phyloP scores from a whole-genome alignment of 306 rosid species.

The Quercus bicolor region DNA sequence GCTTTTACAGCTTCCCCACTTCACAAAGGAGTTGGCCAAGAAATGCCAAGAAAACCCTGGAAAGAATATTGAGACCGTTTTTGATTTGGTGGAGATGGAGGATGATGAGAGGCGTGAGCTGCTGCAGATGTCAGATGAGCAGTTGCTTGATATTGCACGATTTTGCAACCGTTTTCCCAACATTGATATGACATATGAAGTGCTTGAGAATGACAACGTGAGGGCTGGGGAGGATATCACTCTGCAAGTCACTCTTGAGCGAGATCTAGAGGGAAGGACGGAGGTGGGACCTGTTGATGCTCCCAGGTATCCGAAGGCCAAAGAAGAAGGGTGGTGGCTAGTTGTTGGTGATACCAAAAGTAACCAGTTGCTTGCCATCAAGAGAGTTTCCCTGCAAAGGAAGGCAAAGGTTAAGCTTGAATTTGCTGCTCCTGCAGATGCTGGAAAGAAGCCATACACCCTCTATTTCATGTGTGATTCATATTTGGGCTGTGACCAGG shows the following conservation, averaged over 20 bases:
- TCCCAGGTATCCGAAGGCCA: slow-evolving; percentile 73
- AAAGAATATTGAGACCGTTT: slow-evolving; percentile 68
- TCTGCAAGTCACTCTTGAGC: slow-evolving; percentile 64
- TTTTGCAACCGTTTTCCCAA: slow-evolving; percentile 87
- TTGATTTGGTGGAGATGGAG: slow-evolving; percentile 90
- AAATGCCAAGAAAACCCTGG: slow-evolving; percentile 70
- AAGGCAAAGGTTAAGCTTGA: slow-evolving; percentile 71
- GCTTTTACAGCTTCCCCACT: slow-evolving; percentile 90
- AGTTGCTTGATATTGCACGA: slow-evolving; percentile 69
- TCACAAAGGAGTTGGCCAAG: slow-evolving; percentile 84
- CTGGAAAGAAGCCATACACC: slow-evolving; percentile 62
- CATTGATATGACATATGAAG: slow-evolving; percentile 69
- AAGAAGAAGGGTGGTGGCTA: slow-evolving; percentile 99
- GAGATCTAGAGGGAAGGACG: slow-evolving; percentile 69
- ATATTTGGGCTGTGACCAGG: slow-evolving; percentile 94
- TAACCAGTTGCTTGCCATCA: slow-evolving; percentile 73
- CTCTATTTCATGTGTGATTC: slow-evolving; percentile 97
- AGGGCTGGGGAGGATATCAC: slow-evolving; percentile 64
- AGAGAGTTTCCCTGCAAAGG: slow-evolving; percentile 69
- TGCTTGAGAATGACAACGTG: slow-evolving; percentile 51
- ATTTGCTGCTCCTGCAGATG: slow-evolving; percentile 67
- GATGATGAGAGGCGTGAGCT: slow-evolving; percentile 75
- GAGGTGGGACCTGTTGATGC: slow-evolving; percentile 74
- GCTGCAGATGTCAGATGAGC: slow-evolving; percentile 69
- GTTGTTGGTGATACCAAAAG: slow-evolving; percentile 76